Percentiles rank a stretch among this genome's conserved stretches.
Conservation (phyloP, 140 eudicot genomes). For the Senecio squalidus region DNA sequence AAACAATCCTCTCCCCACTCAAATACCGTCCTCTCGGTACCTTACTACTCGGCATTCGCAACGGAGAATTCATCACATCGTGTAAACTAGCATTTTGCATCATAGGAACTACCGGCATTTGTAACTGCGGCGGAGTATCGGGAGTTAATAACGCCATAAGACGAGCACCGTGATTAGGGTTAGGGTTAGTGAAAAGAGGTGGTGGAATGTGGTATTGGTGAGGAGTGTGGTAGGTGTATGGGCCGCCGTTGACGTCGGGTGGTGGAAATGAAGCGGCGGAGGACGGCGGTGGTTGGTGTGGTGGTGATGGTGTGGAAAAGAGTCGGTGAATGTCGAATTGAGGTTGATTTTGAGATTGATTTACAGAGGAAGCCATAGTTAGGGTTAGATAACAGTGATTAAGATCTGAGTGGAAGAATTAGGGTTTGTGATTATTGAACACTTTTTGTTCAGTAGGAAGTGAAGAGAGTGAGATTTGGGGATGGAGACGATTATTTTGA, state of each 20-base stretch:
- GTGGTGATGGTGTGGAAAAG: conserved; percentile 19
- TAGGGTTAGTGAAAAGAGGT: conserved; percentile 52
- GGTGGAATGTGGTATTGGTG: conserved; percentile 75
- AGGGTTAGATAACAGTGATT: background rate
- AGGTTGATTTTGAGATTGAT: conserved; percentile 34
- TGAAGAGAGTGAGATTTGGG: background rate
- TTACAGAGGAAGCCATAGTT: conserved; percentile 55
- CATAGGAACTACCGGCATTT: conserved; percentile 27
- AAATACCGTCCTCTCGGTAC: conserved; percentile 86
- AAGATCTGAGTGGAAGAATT: background rate
- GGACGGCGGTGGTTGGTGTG: conserved; percentile 32
- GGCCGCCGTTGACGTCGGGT: too few species aligned
- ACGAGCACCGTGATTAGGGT: conserved; percentile 63
- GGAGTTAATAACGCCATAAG: conserved; percentile 69
- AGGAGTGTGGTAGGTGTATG: conserved; percentile 25
- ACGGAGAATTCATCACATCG: conserved; percentile 21
- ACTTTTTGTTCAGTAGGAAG: background rate
- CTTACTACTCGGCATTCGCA: conserved; percentile 88
- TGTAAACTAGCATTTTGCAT: conserved; percentile 3
- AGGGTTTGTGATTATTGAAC: background rate
- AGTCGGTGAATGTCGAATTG: conserved; percentile 56
- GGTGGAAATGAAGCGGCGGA: conserved; percentile 44
- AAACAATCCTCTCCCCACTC: conserved; percentile 49
- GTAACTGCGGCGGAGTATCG: conserved; percentile 38
- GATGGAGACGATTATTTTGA: background rate